Evolutionary conservation across 495 filamentous ascomycete species (phyloP), one percentile per base, ranked within the genome.

Genomic region (Tuber indicum): DNA sequence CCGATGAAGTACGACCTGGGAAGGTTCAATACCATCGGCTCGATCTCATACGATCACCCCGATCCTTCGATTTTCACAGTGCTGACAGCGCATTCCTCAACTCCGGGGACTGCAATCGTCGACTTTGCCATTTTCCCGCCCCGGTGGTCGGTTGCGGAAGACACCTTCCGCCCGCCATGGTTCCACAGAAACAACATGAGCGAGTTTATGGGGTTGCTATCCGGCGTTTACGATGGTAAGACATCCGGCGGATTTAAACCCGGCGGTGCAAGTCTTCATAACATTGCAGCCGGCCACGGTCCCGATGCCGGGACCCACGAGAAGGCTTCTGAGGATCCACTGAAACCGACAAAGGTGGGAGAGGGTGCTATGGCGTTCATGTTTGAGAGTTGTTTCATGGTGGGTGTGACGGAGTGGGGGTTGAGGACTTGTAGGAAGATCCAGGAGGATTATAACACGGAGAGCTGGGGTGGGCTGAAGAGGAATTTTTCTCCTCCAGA

Each of bases 391-490:
- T 89, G 88, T 77, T 84, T 93, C 62, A 96, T 97, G 94, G 89
- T 97, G 16, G 94, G 94, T 6, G 93, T 97, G 21, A 96, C 94
- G 23, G 92, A 95, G 79, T 97, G 94, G 94, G 94, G 93, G 0
- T 84, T 97, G 73, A 91, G 92, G 84, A 90, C 87, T 70, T 97
- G 94, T 80, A 86, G 88, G 81, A 96, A 95, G 87, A 91, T 96
- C 52, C 94, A 97, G 85, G 87, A 89, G 78, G 89, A 88, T 74
- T 97, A 97, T 81, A 95, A 91, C 82, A 89, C 90, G 73, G 91
- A 97, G 85, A 95, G 92, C 84, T 97, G 94, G 94, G 89, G 88
- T 47, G 89, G 90, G 10, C 83, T 97, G 77, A 91, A 93, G 85
- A 86, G 91, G 58, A 91, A 92, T 83, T 97, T 96, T 86, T 87